Evolutionary conservation across 352 stramenopile genomes (phyloP), one percentile per base, ranked within the genome.

Genomic region (Pythium utonaiense): DNA sequence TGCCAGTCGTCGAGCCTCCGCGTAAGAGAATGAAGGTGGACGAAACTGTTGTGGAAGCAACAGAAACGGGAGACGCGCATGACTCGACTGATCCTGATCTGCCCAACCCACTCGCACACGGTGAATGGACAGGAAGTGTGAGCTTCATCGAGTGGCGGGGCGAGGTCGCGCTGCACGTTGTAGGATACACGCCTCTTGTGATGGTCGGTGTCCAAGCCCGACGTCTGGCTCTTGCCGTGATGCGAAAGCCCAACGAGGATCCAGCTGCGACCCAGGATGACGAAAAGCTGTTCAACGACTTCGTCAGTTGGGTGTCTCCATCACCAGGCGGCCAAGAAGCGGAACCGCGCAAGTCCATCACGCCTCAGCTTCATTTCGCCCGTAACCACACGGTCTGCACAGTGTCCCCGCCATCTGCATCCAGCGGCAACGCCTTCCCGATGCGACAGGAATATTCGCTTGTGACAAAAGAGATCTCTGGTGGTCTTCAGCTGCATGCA

Each of bases 141-240:
- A 93, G 83, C 48, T 95, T 93, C 42, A 89, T 93, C 45, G 86
- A 95, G 66, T 95, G 86, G 83, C 78, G 80, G 27, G 70, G 69
- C n/a, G 73, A 89, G 70, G 77, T 95, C 25, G 80, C 83, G 3
- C 67, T 95, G 10, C 80, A 92, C 48, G 70, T 93, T 6, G 71
- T 89, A 16, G 84, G 82, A 0, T 81, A 92, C 57, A 82, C 70
- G 6, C 82, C 86, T 19, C 73, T 95, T 0, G 77, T 95, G 9
- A 93, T 95, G 83, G 78, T 67, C 8, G 82, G 80, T 6, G 81
- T 88, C 9, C 86, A 93, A 47, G 83, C 82, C 30, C 78, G 83
- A n/a, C 84, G 84, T 1, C 60, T 95, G 25, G 83, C 86, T 14
- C 79, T 90, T n/a, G 74, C 77, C 8, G 74, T 69, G 6, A 89